Conservation (phyloP, 1,284 basidiomycete species). For the Irpex sp. region DNA sequence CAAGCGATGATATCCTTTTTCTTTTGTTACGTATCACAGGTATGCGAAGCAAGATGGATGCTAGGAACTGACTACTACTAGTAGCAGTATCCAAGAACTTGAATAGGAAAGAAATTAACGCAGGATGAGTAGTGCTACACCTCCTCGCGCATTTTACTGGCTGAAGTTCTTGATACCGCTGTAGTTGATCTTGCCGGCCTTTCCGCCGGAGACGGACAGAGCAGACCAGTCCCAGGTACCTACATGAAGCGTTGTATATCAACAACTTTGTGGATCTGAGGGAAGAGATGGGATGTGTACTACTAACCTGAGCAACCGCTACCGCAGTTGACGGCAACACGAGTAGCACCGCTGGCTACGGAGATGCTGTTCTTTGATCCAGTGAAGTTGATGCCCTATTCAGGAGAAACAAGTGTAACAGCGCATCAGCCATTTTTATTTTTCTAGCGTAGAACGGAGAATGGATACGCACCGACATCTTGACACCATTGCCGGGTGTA, state of each 20-base stretch:
- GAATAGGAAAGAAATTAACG: too few relatives aligned
- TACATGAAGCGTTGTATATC: conserved; percentile 8
- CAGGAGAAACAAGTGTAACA: not conserved
- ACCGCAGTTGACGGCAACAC: conserved; percentile 32
- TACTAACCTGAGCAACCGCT: conserved; percentile 29
- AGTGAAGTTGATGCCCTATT: conserved; percentile 28
- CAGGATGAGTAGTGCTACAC: too few relatives aligned
- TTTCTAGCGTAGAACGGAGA: not conserved
- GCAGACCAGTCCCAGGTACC: conserved; percentile 53
- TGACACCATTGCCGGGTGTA: conserved; percentile 33
- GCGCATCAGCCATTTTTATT: not conserved
- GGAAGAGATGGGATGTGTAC: not conserved
- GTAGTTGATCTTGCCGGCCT: conserved; percentile 35
- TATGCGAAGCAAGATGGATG: too few relatives aligned
- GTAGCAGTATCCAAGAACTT: too few relatives aligned
- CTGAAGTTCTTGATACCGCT: conserved; percentile 31
- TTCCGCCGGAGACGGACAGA: conserved; percentile 43
- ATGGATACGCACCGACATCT: conserved; percentile 22
- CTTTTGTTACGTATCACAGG: too few relatives aligned
- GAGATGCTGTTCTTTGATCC: conserved; percentile 23
- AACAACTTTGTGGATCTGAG: not conserved
- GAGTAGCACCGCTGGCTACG: conserved; percentile 24
- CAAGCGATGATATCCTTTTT: too few relatives aligned
- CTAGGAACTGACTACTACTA: too few relatives aligned
- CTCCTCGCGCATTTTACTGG: conserved; percentile 16